Evolutionary conservation across 768 basidiomycete species (phyloP).

Genomic region (Hysterangium stoloniferum): DNA sequence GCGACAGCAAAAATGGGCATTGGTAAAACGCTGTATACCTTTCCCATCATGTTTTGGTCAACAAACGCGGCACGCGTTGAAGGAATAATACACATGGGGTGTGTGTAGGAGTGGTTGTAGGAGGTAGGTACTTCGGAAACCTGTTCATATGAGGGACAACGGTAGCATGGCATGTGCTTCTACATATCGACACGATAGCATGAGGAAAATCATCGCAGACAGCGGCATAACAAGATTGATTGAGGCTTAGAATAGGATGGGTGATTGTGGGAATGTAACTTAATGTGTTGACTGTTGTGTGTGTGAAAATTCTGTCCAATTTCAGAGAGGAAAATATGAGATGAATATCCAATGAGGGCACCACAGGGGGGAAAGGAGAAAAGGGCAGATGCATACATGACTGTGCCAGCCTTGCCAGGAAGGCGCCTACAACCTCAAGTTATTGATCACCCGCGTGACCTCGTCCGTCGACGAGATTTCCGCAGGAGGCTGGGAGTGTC

Average conservation of each 20-base stretch:
- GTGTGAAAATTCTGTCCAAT: not conserved
- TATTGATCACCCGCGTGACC: constrained; percentile 71
- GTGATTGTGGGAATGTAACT: too few relatives aligned
- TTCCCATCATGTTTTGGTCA: not conserved
- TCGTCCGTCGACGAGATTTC: constrained; percentile 40
- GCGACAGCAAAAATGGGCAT: not conserved
- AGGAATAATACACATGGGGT: not conserved
- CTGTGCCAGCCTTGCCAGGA: constrained; percentile 1
- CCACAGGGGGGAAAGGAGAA: not conserved
- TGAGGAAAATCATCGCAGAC: not conserved
- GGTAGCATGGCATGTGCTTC: too few relatives aligned
- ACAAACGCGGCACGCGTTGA: not conserved
- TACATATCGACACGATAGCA: too few relatives aligned
- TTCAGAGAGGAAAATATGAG: not conserved
- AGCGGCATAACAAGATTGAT: constrained; percentile 1
- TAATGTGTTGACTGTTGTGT: not conserved
- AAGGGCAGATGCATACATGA: constrained; percentile 9
- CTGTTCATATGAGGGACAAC: not conserved
- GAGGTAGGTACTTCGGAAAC: not conserved
- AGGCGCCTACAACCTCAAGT: constrained; percentile 49
- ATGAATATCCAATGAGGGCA: not conserved
- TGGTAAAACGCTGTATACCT: not conserved
- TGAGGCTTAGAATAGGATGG: too few relatives aligned
- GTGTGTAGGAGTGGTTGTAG: not conserved
- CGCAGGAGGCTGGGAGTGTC: constrained; percentile 3